phyloP scores from a whole-genome alignment of 768 basidiomycete species.

The Lentinula boryana region DNA sequence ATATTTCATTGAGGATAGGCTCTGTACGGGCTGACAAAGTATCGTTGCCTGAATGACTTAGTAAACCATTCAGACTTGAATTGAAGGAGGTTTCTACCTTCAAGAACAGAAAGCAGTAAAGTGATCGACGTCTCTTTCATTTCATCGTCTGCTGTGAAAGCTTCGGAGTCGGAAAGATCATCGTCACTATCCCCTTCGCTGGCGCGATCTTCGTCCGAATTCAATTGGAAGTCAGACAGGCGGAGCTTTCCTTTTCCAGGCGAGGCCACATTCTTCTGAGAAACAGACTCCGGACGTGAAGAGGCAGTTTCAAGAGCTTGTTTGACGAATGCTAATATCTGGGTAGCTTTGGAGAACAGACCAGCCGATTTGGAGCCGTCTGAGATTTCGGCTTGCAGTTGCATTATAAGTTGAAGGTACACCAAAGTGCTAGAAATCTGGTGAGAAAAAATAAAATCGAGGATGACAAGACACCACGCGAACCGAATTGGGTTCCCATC shows the following conservation, averaged over 20 bases:
- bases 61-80: neutral
- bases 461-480: constrained; percentile 11
- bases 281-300: neutral
- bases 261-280: neutral
- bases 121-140: constrained; percentile 76
- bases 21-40: constrained; percentile 53
- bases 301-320: constrained; percentile 56
- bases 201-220: constrained; percentile 21
- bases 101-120: constrained; percentile 76
- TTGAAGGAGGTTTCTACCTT: constrained; percentile 46
- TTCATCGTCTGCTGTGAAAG: constrained; percentile 45
- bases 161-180: constrained; percentile 33
- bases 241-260: neutral
- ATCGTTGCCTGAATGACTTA: constrained; percentile 39
- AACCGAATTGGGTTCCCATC: constrained; percentile 51
- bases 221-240: neutral
- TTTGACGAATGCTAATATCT: constrained; percentile 79
- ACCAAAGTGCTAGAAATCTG: constrained; percentile 49
- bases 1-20: constrained; percentile 68
- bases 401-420: constrained; percentile 74
- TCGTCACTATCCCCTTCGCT: constrained; percentile 57
- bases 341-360: constrained; percentile 57
- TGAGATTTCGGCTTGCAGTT: constrained; percentile 70
- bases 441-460: neutral
- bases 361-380: constrained; percentile 46